Evolutionary conservation across 257 asterid species (phyloP), one percentile per base, ranked within the genome.

Genomic region (Nyctanthes arbortristis): DNA sequence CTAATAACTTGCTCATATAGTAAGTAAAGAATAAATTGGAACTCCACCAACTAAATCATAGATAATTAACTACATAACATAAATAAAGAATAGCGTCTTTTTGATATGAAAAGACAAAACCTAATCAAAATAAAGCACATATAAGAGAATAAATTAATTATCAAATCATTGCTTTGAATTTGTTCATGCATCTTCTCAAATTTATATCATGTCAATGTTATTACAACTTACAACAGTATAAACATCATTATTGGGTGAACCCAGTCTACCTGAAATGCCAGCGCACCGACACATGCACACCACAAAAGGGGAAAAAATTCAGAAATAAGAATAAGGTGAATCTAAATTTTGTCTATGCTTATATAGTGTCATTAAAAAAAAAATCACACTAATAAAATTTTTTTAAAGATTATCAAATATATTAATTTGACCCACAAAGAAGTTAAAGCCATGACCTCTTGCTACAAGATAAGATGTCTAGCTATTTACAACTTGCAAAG

Each of bases 401-500:
- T n/a, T n/a, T n/a, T n/a, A 39, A 39, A 14, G 14, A 0, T 39
- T 13, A 39, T 39, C 13, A 37, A n/a, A 43, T 16, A 7, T n/a
- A n/a, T n/a, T n/a, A n/a, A n/a, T 43, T 16, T 3, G 10, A 43
- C 24, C 7, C 54, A 43, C 9, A 4, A 43, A 43, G n/a, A n/a
- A n/a, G n/a, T 16, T 43, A 60, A 25, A 58, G 25, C 16, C 16
- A 56, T 27, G 10, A 36, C 68, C 27, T 4, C 58, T 62, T 33
- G 47, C 59, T 52, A 62, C 4, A 47, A 24, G 43, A 71, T 67
- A 60, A 43, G 79, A 45, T 49, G 79, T 61, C 75, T 59, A 71
- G 73, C n/a, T n/a, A 8, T 52, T 52, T 9, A 52, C 59, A 52
- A 52, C 16, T 73, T 80, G 78, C 47, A 70, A 36, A 64, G 79